Evolutionary conservation across 768 basidiomycete genomes (phyloP).

Genomic region (Asterophora lycoperdoides): DNA sequence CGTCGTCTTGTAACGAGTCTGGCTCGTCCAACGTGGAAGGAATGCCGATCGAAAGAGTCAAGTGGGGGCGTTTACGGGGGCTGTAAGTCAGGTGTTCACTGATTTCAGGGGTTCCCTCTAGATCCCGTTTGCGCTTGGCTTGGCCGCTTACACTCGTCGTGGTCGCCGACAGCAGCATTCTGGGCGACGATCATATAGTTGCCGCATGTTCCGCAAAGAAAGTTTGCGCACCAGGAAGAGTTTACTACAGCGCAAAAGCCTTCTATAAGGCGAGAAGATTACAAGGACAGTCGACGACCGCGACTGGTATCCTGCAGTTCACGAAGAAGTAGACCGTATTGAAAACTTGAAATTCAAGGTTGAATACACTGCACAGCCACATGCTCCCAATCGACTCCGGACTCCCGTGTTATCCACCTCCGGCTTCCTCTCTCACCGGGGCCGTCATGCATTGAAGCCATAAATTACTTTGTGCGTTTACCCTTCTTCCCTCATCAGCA

Average conservation of each 20-base stretch:
- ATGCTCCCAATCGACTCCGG: neutral
- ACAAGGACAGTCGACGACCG: neutral
- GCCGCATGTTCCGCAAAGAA: neutral
- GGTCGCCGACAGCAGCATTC: conserved; percentile 3
- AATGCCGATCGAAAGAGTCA: conserved; percentile 17
- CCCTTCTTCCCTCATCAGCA: neutral
- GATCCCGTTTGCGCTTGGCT: conserved; percentile 9
- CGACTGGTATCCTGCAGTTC: neutral
- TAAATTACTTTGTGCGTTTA: conserved; percentile 2
- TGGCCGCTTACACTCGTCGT: conserved; percentile 2
- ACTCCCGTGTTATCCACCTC: neutral
- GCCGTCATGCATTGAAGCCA: neutral
- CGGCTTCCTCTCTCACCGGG: conserved; percentile 12
- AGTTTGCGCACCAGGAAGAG: conserved; percentile 3
- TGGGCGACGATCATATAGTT: conserved; percentile 4
- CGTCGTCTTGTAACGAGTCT: neutral
- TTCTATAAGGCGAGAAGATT: neutral
- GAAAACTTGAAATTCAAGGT: too few species aligned
- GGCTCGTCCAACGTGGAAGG: conserved; percentile 5
- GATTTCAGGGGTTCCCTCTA: neutral
- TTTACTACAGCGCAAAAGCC: neutral
- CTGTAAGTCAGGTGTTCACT: neutral
- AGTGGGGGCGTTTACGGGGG: conserved; percentile 12
- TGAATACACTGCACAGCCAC: conserved; percentile 2
- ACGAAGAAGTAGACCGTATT: too few species aligned